A percentile compares a stretch with the other conserved stretches of the same genome.
Conservation (phyloP, 306 rosid species). For the Fagus sylvatica region DNA sequence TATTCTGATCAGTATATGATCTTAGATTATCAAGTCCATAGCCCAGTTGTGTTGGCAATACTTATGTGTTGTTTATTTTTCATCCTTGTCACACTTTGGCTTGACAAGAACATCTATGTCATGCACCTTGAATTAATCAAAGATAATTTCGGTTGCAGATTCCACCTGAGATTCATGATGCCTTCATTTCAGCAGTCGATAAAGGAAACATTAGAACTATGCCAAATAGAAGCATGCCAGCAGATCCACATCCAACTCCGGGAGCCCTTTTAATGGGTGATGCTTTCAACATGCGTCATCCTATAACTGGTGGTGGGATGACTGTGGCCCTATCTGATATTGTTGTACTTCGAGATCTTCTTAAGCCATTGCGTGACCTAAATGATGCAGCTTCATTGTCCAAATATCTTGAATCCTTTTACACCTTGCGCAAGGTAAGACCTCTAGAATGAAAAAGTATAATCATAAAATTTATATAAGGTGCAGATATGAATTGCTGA, state of each 20-base stretch:
- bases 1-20: not conserved
- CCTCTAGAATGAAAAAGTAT: not conserved
- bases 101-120: not conserved
- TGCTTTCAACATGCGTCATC: constrained; percentile 74
- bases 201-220: constrained; percentile 52
- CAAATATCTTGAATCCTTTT: constrained; percentile 58
- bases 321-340: constrained; percentile 70
- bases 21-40: not conserved
- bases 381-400: constrained; percentile 43
- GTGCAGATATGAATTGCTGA: not conserved
- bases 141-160: constrained; percentile 36
- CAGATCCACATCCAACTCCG: constrained; percentile 49
- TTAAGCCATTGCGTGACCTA: constrained; percentile 38
- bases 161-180: constrained; percentile 50
- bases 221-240: constrained; percentile 61
- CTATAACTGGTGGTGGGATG: constrained; percentile 76
- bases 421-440: constrained; percentile 56
- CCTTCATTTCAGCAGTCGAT: constrained; percentile 52
- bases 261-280: constrained; percentile 72
- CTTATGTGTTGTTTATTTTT: not conserved
- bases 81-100: not conserved
- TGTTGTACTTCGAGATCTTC: constrained; percentile 55
- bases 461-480: not conserved
- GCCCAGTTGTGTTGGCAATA: not conserved
- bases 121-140: constrained; percentile 10